These are phyloP conservation scores for Mortierella claussenii DNA, from an alignment of 192 early-diverging fungal genomes.

Conservation along the genomic window DNA sequence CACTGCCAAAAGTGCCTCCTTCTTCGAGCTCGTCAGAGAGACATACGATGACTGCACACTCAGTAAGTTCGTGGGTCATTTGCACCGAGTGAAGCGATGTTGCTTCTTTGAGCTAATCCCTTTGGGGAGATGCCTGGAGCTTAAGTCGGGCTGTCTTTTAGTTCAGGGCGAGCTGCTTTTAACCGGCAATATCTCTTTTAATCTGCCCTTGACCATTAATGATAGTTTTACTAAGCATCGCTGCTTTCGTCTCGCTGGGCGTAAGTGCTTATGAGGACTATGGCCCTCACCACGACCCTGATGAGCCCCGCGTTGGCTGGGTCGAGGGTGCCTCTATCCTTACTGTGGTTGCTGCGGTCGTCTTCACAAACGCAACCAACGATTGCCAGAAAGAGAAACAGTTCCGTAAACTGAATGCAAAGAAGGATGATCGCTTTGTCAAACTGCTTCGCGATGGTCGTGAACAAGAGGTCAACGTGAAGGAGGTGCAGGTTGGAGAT, in stretches of 20 bases:
- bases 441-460: slow-evolving; percentile 79
- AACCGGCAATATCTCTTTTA: not conserved
- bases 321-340: slow-evolving; percentile 84
- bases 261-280: slow-evolving; percentile 88
- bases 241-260: slow-evolving; percentile 82
- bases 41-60: slow-evolving; percentile 81
- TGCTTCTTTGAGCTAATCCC: no score
- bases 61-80: slow-evolving; percentile 36
- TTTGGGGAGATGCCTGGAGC: no score
- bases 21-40: slow-evolving; percentile 63
- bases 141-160: no score
- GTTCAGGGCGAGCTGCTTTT: no score
- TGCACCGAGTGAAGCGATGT: no score
- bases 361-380: slow-evolving; percentile 90
- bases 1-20: slow-evolving; percentile 60
- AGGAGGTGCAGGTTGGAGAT: slow-evolving; percentile 92
- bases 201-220: slow-evolving; percentile 13
- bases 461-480: slow-evolving; percentile 76
- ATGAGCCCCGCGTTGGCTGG: slow-evolving; percentile 82
- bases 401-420: slow-evolving; percentile 86
- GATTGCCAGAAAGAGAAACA: slow-evolving; percentile 89
- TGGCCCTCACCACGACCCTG: slow-evolving; percentile 65
- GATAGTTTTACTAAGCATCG: slow-evolving; percentile 85
- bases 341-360: slow-evolving; percentile 86
- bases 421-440: slow-evolving; percentile 83